These are phyloP conservation scores for Paracoccidioides lutzii DNA, from an alignment of 2,329 filamentous ascomycete species.

Conservation along the genomic window DNA sequence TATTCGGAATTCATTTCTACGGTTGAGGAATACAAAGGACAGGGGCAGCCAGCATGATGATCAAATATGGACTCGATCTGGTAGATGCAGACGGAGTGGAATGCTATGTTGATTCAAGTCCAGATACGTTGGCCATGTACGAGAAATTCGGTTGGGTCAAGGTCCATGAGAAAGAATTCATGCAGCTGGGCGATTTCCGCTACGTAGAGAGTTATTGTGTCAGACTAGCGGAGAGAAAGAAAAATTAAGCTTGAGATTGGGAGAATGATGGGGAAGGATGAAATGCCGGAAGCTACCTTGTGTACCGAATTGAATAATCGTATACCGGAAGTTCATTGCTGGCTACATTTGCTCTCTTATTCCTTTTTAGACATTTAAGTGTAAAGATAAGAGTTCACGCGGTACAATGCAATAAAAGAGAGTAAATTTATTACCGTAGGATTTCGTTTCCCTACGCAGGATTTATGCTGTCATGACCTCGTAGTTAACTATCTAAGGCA, in stretches of 20 bases:
- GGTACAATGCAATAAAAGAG: too few relatives aligned
- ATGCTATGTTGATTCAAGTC: neutral
- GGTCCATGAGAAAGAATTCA: neutral
- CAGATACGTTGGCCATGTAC: neutral
- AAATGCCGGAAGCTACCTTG: neutral
- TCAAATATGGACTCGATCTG: neutral
- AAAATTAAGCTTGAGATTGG: neutral
- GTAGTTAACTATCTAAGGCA: too few relatives aligned
- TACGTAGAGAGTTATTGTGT: neutral
- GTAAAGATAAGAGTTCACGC: too few relatives aligned
- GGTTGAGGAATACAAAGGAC: neutral
- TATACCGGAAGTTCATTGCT: too few relatives aligned
- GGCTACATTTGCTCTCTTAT: too few relatives aligned
- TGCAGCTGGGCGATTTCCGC: neutral
- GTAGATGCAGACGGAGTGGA: neutral
- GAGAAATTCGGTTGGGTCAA: neutral
- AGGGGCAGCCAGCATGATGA: neutral
- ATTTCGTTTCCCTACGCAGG: too few relatives aligned
- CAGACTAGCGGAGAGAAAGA: neutral
- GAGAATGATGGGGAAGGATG: neutral
- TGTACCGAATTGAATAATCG: too few relatives aligned
- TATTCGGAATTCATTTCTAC: neutral
- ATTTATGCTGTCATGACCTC: too few relatives aligned
- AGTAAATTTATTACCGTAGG: too few relatives aligned
- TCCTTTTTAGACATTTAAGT: too few relatives aligned